phyloP scores from a whole-genome alignment of 257 asterid genomes.

The Striga asiatica region DNA sequence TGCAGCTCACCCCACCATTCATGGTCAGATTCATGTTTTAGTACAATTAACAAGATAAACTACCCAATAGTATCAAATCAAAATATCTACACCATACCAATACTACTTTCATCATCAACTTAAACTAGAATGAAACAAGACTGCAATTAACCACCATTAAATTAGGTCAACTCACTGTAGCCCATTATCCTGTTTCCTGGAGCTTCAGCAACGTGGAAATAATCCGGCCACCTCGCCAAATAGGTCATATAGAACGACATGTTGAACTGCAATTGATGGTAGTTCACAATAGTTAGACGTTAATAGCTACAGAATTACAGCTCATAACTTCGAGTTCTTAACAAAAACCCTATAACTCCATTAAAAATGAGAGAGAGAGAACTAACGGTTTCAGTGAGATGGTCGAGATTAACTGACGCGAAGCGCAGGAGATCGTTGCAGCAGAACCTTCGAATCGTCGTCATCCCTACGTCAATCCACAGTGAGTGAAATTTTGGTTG shows the following conservation, averaged over 20 bases:
- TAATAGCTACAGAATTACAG: not conserved
- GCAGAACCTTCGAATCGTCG: slow-evolving; percentile 85
- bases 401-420: slow-evolving; percentile 79
- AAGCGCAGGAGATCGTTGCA: slow-evolving; percentile 93
- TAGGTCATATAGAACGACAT: slow-evolving; percentile 88
- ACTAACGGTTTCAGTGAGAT: slow-evolving; percentile 83
- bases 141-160: not conserved
- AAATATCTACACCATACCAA: not conserved
- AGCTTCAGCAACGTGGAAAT: slow-evolving; percentile 87
- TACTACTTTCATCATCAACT: not conserved
- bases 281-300: not conserved
- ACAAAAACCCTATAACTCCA: not conserved
- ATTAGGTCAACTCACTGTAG: slow-evolving; percentile 31
- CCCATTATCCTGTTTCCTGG: slow-evolving; percentile 72
- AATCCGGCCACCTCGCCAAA: slow-evolving; percentile 97
- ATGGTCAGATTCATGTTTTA: too few species aligned
- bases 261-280: slow-evolving; percentile 36
- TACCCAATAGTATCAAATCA: too few species aligned
- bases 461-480: slow-evolving; percentile 30
- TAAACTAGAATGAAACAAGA: not conserved
- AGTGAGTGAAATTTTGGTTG: not conserved
- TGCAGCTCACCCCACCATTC: too few species aligned
- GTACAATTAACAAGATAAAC: too few species aligned
- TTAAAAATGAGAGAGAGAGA: not conserved
- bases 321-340: not conserved